phyloP scores from a whole-genome alignment of 768 basidiomycete species.

The Termitomyces sp. region DNA sequence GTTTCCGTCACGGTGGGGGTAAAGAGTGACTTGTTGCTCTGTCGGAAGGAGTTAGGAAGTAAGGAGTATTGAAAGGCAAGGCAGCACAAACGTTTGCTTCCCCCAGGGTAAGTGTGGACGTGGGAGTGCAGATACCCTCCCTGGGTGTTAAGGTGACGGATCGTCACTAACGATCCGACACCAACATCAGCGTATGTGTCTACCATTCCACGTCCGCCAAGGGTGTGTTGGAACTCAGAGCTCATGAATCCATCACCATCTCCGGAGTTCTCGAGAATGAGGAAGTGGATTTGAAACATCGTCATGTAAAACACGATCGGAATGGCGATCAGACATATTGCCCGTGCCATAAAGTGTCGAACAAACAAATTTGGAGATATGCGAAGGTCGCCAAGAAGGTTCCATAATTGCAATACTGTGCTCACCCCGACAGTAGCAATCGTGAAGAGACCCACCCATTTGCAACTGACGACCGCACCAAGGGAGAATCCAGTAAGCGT shows the following conservation, averaged over 20 bases:
- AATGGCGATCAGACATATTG: constrained; percentile 81
- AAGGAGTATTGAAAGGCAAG: neutral
- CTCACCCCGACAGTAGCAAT: constrained; percentile 89
- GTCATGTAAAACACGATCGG: constrained; percentile 90
- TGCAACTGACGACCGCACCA: constrained; percentile 90
- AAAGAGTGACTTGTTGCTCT: constrained; percentile 99
- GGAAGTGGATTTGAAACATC: constrained; percentile 96
- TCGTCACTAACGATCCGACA: constrained; percentile 73
- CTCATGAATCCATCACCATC: constrained; percentile 99
- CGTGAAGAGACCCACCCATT: constrained; percentile 98
- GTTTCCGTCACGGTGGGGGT: constrained; percentile 97
- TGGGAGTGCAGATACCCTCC: constrained; percentile 99
- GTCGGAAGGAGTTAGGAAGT: constrained; percentile 3
- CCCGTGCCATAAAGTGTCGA: constrained; percentile 84
- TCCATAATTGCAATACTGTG: constrained; percentile 85
- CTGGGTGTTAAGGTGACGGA: constrained; percentile 94
- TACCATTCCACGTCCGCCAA: constrained; percentile 83
- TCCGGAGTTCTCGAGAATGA: constrained; percentile 82
- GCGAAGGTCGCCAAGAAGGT: constrained; percentile 79
- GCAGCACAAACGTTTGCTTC: constrained; percentile 66
- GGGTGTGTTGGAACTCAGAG: constrained; percentile 95
- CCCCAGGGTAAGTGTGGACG: constrained; percentile 80
- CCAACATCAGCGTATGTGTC: constrained; percentile 93
- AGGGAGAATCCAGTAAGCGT: constrained; percentile 81
- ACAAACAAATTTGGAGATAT: constrained; percentile 72